Percentiles rank a stretch among this genome's conserved stretches.
Evolutionary conservation across 257 asterid species (phyloP).

Genomic region (Nicotiana attenuata): DNA sequence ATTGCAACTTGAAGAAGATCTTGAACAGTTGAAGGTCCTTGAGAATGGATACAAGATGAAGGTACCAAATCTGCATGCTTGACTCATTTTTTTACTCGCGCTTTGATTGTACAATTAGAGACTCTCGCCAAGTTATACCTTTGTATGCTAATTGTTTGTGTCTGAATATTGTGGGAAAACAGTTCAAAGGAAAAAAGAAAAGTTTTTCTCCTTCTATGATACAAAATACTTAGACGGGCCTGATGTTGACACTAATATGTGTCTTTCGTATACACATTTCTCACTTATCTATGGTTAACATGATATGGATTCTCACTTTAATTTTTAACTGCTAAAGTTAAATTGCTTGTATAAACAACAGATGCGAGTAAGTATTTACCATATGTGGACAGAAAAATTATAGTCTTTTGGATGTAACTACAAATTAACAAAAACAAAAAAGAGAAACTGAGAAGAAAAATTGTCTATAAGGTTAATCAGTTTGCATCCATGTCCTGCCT

Average conservation of each 20-base stretch:
- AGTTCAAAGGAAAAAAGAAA: not conserved
- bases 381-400: not conserved
- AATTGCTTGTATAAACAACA: not conserved
- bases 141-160: not conserved
- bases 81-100: not conserved
- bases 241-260: not conserved
- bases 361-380: not conserved
- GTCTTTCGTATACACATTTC: not conserved
- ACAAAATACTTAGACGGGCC: no score
- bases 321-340: not conserved
- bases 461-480: not conserved
- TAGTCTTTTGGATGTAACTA: not conserved
- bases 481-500: not conserved
- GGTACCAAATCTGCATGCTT: conserved; percentile 29
- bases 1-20: conserved; percentile 92
- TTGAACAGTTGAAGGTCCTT: conserved; percentile 90
- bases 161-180: not conserved
- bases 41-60: conserved; percentile 95
- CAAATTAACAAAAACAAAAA: not conserved
- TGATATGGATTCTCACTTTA: not conserved
- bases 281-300: not conserved
- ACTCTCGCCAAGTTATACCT: not conserved
- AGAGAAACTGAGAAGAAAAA: not conserved
- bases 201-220: not conserved
- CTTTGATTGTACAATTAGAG: not conserved